Evolutionary conservation across 2,329 filamentous ascomycete genomes (phyloP), one percentile per base, ranked within the genome.

Genomic region (Neopestalotiopsis sp.): DNA sequence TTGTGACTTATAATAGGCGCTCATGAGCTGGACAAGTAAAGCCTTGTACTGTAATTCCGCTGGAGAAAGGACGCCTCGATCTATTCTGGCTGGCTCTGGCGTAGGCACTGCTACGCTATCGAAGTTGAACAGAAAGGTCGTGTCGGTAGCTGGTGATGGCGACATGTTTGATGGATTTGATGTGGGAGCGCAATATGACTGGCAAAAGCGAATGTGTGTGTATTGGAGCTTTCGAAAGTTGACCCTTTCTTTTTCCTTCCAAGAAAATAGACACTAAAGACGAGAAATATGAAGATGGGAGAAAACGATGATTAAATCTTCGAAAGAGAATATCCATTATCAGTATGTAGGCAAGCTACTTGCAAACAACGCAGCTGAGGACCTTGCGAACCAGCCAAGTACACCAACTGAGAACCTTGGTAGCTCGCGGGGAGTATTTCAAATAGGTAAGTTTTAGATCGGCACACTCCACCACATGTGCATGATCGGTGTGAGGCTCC

Each of bases 11-110:
- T n/a, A n/a, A 20, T 64, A 45, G 28, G 28, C 28, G 14, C 7
- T 10, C 45, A 66, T 56, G 12, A 66, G 53, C 4, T 30, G 9
- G 49, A 30, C 49, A 6, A 66, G 17, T 2, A 66, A 30, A 13
- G 64, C 20, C 20, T 58, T 56, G 45, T 66, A 66, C 45, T 66
- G 45, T 24, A 57, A 34, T 17, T 66, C 24, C 9, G 53, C 45
- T 3, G 45, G 64, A 42, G 42, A 14, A 20, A 66, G 40, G 6
- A 3, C 32, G 24, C 53, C 28, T 0, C 30, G 24, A 3, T 38
- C 13, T 59, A 20, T 45, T 17, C 45, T 53, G 3, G 45, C 45
- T 20, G 45, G 45, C n/a, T n/a, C 45, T 20, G 45, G 45, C 20
- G 3, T 24, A 38, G 34, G 34, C 34, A 38, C 34, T 53, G n/a